Evolutionary conservation across 306 rosid species (phyloP).

Genomic region (Castanospermum australe): DNA sequence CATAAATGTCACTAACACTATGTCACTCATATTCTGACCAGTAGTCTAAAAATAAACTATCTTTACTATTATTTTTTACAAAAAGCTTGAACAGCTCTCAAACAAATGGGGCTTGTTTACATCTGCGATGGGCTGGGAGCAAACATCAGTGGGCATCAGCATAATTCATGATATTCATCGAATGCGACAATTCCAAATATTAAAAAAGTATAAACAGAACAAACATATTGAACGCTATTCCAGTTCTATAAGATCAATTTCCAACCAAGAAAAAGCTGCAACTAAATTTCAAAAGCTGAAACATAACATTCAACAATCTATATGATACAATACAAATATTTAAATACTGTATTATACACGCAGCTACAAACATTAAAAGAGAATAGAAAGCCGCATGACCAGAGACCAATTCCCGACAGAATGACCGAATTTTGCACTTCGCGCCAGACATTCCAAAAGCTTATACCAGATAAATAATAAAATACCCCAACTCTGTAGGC

Average conservation of each 20-base stretch:
- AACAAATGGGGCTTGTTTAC: background rate
- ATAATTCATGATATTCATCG: background rate
- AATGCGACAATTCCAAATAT: background rate
- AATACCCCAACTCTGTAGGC: slow-evolving; percentile 16
- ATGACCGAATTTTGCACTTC: background rate
- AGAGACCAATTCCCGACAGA: slow-evolving; percentile 17
- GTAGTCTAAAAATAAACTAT: too few species aligned
- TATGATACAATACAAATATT: slow-evolving; percentile 14
- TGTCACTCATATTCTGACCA: too few species aligned
- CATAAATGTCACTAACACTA: too few species aligned
- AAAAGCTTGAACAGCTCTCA: background rate
- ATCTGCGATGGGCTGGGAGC: background rate
- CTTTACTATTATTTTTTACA: too few species aligned
- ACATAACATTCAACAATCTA: slow-evolving; percentile 3
- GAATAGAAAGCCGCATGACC: slow-evolving; percentile 31
- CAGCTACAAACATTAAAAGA: slow-evolving; percentile 20
- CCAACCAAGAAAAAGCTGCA: background rate
- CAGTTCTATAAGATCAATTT: background rate
- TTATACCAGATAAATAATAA: slow-evolving; percentile 3
- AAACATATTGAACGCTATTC: background rate
- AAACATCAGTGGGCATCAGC: background rate
- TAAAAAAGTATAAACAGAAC: background rate
- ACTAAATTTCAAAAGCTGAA: background rate
- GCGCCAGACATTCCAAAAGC: slow-evolving; percentile 30
- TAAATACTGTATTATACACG: background rate